These are phyloP conservation scores for Botrytis deweyae DNA, from an alignment of 2,329 filamentous ascomycete genomes.

Conservation along the genomic window DNA sequence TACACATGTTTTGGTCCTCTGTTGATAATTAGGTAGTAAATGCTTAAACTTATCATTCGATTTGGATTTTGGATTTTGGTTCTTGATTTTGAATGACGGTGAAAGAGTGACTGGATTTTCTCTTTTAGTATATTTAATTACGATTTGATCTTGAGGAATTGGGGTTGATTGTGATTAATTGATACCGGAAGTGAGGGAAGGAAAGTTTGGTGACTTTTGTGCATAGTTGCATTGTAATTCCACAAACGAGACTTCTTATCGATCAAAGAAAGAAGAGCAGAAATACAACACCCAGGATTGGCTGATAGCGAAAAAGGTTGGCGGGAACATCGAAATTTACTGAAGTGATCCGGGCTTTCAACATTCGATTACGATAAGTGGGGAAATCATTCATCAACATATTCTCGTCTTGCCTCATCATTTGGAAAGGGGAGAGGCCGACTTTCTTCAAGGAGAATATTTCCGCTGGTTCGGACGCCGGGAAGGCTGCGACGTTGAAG, in stretches of 20 bases:
- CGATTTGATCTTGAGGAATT: not conserved
- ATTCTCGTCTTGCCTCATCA: not conserved
- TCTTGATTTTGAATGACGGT: not conserved
- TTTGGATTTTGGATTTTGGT: not conserved
- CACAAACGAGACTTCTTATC: not conserved
- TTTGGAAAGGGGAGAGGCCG: not conserved
- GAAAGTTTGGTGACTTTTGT: not conserved
- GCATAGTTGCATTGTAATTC: constrained; percentile 17
- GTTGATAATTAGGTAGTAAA: not conserved
- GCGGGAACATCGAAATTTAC: not conserved
- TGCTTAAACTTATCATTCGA: not conserved
- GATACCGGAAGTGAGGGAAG: not conserved
- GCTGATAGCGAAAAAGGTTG: not conserved
- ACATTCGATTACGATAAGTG: not conserved
- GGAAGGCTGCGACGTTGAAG: not conserved
- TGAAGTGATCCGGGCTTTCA: not conserved
- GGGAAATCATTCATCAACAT: not conserved
- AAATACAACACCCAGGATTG: not conserved
- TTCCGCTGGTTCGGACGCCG: constrained; percentile 3
- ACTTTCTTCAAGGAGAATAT: not conserved
- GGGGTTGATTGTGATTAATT: not conserved
- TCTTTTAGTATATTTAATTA: not conserved
- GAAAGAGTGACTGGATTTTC: not conserved
- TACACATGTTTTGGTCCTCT: not conserved
- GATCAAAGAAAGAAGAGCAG: not conserved